These are phyloP conservation scores for Chondrus crispus DNA, from an alignment of 23 red algal species.

Conservation along the genomic window DNA sequence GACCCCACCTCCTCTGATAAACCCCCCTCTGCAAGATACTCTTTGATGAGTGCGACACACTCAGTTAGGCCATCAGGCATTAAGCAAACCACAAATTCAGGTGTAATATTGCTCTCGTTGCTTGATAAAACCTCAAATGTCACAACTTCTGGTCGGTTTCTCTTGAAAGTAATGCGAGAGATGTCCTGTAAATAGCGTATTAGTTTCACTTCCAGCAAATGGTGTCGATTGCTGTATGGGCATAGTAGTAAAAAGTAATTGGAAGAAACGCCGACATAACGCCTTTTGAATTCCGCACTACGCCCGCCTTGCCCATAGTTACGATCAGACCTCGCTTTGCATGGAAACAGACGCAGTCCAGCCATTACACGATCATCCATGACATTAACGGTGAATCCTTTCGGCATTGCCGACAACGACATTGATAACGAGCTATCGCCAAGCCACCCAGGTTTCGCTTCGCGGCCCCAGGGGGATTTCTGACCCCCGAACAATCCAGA, in stretches of 20 bases:
- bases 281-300: constrained; percentile 57
- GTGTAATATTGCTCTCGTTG: not conserved
- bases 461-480: constrained; percentile 62
- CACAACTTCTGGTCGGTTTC: constrained; percentile 71
- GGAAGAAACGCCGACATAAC: constrained; percentile 68
- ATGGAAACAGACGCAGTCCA: constrained; percentile 79
- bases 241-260: constrained; percentile 69
- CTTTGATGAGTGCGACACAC: constrained; percentile 67
- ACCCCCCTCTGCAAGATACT: constrained; percentile 40
- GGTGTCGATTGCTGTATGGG: constrained; percentile 53
- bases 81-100: constrained; percentile 59
- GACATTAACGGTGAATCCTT: constrained; percentile 68
- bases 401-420: constrained; percentile 50
- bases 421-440: constrained; percentile 34
- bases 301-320: not conserved
- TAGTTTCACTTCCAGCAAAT: constrained; percentile 70
- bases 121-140: constrained; percentile 56
- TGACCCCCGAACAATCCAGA: constrained; percentile 24
- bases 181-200: constrained; percentile 76
- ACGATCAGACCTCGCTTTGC: constrained; percentile 50
- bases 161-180: constrained; percentile 71
- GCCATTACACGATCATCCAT: constrained; percentile 53
- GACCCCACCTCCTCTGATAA: not conserved
- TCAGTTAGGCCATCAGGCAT: constrained; percentile 78
- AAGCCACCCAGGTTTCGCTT: constrained; percentile 77